Evolutionary conservation across 768 basidiomycete genomes (phyloP), one percentile per base, ranked within the genome.

Genomic region (Lenzites betulinus): DNA sequence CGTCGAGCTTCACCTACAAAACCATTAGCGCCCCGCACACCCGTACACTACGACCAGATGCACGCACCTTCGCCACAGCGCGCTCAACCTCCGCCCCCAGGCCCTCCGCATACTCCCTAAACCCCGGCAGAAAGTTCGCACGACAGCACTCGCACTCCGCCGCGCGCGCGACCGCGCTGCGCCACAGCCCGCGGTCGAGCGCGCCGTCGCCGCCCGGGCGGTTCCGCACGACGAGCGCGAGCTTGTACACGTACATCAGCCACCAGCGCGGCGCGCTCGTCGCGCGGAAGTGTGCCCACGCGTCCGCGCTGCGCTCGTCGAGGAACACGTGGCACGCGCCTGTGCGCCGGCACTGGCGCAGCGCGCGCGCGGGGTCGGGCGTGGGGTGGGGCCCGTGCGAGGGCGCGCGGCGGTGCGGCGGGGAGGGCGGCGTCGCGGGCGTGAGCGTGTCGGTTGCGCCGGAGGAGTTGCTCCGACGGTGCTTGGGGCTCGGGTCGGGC

Each of bases 261-360:
- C 64, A 65, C 54, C 60, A 51, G 36, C 59, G 55, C 39, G 59
- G 54, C 28, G 55, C 46, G 59, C 48, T 58, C n/a, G 57, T 38
- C 42, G 51, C 50, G 26, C 54, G 54, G 46, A 59, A 57, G 61
- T 56, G 61, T 51, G 49, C 59, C 61, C 64, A 65, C 28, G 49
- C 54, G 39, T 43, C 54, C 18, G 54, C 54, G 54, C 53, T 39
- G 48, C 48, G 41, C 47, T 55, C 54, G 60, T 61, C 60, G 30
- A 61, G 60, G 41, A 61, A 43, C 23, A 61, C 60, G 41, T 61
- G 60, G 49, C 60, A 61, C 30, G 54, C 51, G 54, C 38, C 51
- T 2, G 23, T 26, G 11, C 53, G 54, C n/a, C 36, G 36, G 46
- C 42, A 43, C 11, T 39, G 36, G 36, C 55, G 55, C 55, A 57